Evolutionary conservation across 164 flowering plant genomes (phyloP).

Genomic region (Berberis vulgaris): DNA sequence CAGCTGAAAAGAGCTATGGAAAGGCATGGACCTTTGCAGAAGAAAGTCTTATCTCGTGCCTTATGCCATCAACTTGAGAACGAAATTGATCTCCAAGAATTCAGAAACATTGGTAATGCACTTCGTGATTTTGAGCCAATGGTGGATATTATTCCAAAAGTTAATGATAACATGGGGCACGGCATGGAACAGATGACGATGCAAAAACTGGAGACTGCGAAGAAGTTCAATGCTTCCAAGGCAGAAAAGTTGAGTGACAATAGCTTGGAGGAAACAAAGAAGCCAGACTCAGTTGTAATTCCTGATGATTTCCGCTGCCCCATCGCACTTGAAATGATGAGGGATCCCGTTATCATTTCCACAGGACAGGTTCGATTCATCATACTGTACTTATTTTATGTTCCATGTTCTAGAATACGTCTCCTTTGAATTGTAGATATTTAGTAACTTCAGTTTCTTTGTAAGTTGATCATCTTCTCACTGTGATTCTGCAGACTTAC

Average conservation of each 20-base stretch:
- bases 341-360: conserved; percentile 91
- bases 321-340: conserved; percentile 88
- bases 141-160: conserved; percentile 15
- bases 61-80: conserved; percentile 23
- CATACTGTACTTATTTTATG: background rate
- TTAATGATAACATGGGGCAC: conserved; percentile 11
- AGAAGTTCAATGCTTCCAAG: conserved; percentile 14
- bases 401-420: background rate
- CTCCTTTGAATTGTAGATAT: background rate
- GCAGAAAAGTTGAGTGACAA: conserved; percentile 19
- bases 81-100: conserved; percentile 22
- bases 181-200: background rate
- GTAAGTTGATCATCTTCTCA: background rate
- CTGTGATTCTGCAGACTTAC: conserved; percentile 55
- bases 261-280: conserved; percentile 33
- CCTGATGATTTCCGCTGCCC: conserved; percentile 90
- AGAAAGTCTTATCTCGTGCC: conserved; percentile 27
- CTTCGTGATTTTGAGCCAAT: conserved; percentile 22
- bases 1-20: conserved; percentile 77
- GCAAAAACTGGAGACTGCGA: conserved; percentile 20
- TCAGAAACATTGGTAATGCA: conserved; percentile 16
- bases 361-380: conserved; percentile 75
- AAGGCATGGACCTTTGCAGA: conserved; percentile 46
- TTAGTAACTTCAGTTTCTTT: background rate
- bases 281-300: conserved; percentile 37